A percentile compares a stretch with the other conserved stretches of the same genome.
Conservation (phyloP, 2,329 filamentous ascomycete genomes). For the Colletotrichum sp. region DNA sequence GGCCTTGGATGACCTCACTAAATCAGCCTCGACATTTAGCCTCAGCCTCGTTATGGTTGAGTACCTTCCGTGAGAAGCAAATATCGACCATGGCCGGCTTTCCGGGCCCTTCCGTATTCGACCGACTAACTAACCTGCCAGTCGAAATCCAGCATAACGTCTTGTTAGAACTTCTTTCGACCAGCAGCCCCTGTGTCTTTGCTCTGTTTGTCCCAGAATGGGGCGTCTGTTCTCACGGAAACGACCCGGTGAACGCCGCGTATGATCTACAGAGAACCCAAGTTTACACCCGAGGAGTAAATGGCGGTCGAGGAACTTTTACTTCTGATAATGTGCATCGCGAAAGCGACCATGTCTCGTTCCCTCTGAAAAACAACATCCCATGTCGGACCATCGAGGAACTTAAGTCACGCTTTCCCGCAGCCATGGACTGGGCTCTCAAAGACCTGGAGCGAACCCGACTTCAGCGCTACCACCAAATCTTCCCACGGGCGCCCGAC, state of each 20-base stretch:
- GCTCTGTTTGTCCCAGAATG: slow-evolving; percentile 13
- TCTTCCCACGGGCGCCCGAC: background rate
- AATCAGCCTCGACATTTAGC: no score
- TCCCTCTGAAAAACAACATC: background rate
- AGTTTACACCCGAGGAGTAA: background rate
- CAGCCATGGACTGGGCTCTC: background rate
- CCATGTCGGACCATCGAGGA: background rate
- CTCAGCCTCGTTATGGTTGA: no score
- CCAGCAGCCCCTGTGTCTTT: slow-evolving; percentile 1
- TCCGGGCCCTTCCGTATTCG: background rate
- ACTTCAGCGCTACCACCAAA: background rate
- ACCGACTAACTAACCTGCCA: slow-evolving; percentile 1
- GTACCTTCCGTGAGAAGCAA: no score
- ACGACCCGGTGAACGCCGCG: background rate
- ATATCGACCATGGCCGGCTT: background rate
- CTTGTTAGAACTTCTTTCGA: background rate
- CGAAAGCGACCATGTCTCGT: background rate
- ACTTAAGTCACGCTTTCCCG: background rate
- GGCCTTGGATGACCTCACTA: no score
- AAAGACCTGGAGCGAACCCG: background rate
- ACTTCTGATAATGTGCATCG: background rate
- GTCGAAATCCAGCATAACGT: slow-evolving; percentile 8
- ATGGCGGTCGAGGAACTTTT: background rate
- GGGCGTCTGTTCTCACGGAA: slow-evolving; percentile 1
- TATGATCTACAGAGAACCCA: slow-evolving; percentile 14